Evolutionary conservation across 345 rosid species (phyloP).

Genomic region (Acer yangbiense): DNA sequence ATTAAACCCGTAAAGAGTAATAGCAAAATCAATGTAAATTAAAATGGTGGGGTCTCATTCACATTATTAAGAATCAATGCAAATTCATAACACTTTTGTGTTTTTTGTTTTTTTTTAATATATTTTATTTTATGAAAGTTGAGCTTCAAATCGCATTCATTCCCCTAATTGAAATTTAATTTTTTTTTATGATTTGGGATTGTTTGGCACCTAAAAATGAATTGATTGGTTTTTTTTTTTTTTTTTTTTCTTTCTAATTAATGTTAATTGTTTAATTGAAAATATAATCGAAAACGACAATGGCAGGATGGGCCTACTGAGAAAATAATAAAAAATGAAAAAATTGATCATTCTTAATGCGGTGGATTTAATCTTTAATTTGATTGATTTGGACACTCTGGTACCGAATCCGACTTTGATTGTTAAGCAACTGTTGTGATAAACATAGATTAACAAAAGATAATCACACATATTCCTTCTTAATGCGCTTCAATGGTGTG

Average conservation of each 20-base stretch:
- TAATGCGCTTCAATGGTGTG: no score
- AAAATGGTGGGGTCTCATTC: background rate
- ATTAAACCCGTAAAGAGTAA: no score
- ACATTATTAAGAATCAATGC: background rate
- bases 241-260: background rate
- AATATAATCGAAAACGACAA: background rate
- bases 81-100: background rate
- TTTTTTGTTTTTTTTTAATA: no score
- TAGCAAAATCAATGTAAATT: background rate
- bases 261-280: background rate
- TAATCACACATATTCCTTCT: background rate
- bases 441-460: background rate
- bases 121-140: background rate
- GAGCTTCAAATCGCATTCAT: background rate
- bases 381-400: conserved; percentile 3
- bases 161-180: background rate
- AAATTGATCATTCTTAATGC: background rate
- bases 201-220: no score
- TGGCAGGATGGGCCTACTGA: background rate
- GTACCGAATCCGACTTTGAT: background rate
- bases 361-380: background rate
- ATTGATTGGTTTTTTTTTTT: no score
- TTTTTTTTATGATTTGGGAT: no score
- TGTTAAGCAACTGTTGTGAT: background rate
- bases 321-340: background rate